Base-by-base conservation (phyloP, 495 filamentous ascomycete species). In the Penicillium macrosclerotiorum region DNA sequence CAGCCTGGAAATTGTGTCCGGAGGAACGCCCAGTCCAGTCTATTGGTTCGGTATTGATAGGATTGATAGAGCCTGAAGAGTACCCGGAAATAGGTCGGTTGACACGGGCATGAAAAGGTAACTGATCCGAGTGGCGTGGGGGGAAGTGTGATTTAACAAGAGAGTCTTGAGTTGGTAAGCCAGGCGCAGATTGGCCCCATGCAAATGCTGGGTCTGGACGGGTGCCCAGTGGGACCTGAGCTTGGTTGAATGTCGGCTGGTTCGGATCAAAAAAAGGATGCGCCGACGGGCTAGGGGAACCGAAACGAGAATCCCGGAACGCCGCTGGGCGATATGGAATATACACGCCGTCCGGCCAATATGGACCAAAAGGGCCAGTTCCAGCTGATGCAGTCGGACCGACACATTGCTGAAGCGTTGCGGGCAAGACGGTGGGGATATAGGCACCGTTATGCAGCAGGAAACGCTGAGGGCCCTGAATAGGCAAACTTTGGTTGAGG, bases 321-420 rank as follows among this genome's bases (percentile, higher is more conserved):
- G 84, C 78, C 19, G 84, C 77, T 37, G 84, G 84, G 45, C 81
- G 71, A 65, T 87, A 89, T n/a, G 87, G 86, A 22, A 85, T 83
- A 55, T 83, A 83, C 11, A 75, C 82, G 4, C 85, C 84, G 65
- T 95, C 83, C 9, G 83, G 82, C 87, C 87, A 93, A 52, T 86
- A 85, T 12, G 84, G 80, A 3, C 87, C 88, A 63, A 81, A 87
- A 12, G 85, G 79, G 3, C 82, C 83, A 26, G 79, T 81, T 23
- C 82, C 82, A 47, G 88, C 88, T 13, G 85, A 85, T 16, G 84
- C 81, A 3, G 88, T 89, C 25, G 86, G 87, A 5, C 85, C 82
- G 22, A 83, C 65, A 33, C 76, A 76, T 24, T 83, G 81, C 47
- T 90, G 87, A 43, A 86, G 81, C 18, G 82, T 76, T 8, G 86